Evolutionary conservation across 169 alveolate species (phyloP), one percentile per base, ranked within the genome.

Genomic region (Ichthyophthirius multifiliis): DNA sequence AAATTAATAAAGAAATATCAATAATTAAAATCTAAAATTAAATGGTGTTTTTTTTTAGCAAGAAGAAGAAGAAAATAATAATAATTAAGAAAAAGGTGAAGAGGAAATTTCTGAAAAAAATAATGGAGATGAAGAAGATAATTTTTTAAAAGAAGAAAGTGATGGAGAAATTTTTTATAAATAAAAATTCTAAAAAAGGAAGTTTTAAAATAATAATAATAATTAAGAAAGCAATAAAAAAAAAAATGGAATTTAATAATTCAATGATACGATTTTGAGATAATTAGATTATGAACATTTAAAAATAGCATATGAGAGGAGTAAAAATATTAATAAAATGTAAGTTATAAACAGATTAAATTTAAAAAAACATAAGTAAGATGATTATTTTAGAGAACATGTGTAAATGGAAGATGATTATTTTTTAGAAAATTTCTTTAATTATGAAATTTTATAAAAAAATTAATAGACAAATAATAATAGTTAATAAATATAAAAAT

Each of bases 381-480:
- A 27, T n/a, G 13, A 55, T 13, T 55, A 55, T 15, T 27, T 27
- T 10, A n/a, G 31, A 39, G 31, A 23, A 27, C 31, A 39, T 23
- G 31, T 55, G 71, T 34, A 55, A 27, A 27, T 55, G 5, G 41
- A 55, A 55, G 71, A 55, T 5, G 31, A 16, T 10, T 15, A 6
- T 5, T 55, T 55, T 55, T 27, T 55, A 20, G 71, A 55, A 55
- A 55, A 55, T n/a, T 55, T 55, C 39, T 55, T 55, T 55, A 55
- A 55, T 15, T 55, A 55, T 0, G 43, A 55, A 7, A 34, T 55
- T 3, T 27, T 55, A 12, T 55, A 55, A 55, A 20, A 4, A 15
- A 55, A 55, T 13, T 27, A 1, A 27, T 1, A 55, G 9, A 15
- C 35, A 4, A 39, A 55, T 1, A 5, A n/a, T 5, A 16, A 16